phyloP scores from a whole-genome alignment of 768 basidiomycete genomes.

The Xanthoconium purpureum region DNA sequence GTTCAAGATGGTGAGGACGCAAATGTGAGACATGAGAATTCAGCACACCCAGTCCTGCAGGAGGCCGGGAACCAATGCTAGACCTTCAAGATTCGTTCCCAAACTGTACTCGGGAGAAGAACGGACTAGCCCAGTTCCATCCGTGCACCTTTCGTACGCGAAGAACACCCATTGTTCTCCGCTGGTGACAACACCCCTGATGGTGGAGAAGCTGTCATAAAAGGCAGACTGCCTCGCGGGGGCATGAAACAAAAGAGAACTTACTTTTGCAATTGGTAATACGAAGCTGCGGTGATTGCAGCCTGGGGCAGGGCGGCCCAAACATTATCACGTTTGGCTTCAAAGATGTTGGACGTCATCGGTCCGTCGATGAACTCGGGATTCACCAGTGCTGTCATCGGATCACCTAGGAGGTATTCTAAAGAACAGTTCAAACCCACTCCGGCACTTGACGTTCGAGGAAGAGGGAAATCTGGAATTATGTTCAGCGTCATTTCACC shows the following conservation, averaged over 20 bases:
- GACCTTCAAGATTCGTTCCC: not conserved
- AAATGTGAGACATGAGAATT: too few species aligned
- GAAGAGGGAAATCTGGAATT: not conserved
- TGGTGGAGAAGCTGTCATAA: not conserved
- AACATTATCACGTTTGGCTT: not conserved
- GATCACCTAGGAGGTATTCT: too few species aligned
- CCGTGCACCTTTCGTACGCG: not conserved
- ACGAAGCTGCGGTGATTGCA: not conserved
- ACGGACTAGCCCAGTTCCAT: not conserved
- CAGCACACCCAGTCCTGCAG: not conserved
- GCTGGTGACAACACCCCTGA: not conserved
- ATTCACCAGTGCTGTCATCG: too few species aligned
- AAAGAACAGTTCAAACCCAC: too few species aligned
- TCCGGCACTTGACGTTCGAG: too few species aligned
- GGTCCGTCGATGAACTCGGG: too few species aligned
- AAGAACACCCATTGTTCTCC: not conserved
- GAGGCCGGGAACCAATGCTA: not conserved
- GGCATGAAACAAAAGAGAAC: not conserved
- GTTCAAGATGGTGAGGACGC: too few species aligned
- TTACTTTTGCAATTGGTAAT: not conserved
- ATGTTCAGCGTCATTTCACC: not conserved
- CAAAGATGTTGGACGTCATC: not conserved
- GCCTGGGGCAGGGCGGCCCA: not conserved
- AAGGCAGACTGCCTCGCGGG: not conserved
- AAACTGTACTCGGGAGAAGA: not conserved